These are phyloP conservation scores for Funneliformis geosporum DNA, from an alignment of 192 early-diverging fungal genomes.

Conservation along the genomic window DNA sequence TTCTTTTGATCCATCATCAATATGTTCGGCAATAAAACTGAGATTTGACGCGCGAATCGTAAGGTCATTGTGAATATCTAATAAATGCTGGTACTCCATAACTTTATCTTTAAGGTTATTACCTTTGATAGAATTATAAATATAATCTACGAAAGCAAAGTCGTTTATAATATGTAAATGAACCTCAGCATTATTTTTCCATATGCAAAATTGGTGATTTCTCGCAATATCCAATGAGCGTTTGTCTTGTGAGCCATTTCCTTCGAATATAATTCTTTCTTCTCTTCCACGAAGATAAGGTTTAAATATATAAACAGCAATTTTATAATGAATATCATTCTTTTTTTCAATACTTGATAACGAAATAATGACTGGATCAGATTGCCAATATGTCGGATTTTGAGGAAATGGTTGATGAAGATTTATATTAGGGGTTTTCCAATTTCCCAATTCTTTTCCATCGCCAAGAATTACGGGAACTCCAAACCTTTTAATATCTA, in stretches of 20 bases:
- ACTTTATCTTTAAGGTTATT: background rate
- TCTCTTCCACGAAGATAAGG: background rate
- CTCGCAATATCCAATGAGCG: too few relatives aligned
- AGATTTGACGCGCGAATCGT: background rate
- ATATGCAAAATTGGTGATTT: too few relatives aligned
- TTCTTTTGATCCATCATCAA: background rate
- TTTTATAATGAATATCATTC: background rate
- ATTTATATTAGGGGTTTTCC: background rate
- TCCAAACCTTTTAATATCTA: too few relatives aligned
- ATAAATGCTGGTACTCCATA: background rate
- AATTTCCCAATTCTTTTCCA: background rate
- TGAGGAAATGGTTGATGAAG: background rate
- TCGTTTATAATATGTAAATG: background rate
- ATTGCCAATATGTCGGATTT: background rate
- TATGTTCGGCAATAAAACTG: background rate
- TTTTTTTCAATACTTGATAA: background rate
- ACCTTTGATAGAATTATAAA: background rate
- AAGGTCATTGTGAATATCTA: too few relatives aligned
- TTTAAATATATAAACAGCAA: background rate
- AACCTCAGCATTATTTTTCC: too few relatives aligned
- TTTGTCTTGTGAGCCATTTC: background rate
- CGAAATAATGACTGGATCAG: background rate
- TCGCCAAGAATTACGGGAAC: background rate
- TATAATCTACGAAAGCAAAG: background rate
- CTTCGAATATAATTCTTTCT: background rate